These are phyloP conservation scores for Hirsutella rhossiliensis DNA, from an alignment of 2,329 filamentous ascomycete genomes.

Conservation along the genomic window DNA sequence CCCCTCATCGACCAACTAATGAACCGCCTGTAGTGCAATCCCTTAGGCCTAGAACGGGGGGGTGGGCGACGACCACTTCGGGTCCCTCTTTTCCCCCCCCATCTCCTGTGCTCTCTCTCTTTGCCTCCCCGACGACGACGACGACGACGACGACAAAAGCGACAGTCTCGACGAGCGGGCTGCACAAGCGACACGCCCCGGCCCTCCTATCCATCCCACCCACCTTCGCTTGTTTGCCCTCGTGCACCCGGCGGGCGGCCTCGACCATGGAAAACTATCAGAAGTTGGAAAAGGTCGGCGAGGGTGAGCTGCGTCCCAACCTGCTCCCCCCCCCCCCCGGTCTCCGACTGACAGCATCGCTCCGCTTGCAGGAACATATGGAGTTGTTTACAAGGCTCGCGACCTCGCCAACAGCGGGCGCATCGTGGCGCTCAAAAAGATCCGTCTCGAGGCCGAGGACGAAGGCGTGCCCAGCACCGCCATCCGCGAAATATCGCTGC, in stretches of 20 bases:
- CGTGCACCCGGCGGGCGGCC: neutral
- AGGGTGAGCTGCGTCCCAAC: constrained; percentile 48
- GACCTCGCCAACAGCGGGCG: constrained; percentile 72
- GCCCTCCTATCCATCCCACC: too few species aligned
- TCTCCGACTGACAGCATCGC: constrained; percentile 1
- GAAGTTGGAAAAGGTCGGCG: constrained; percentile 92
- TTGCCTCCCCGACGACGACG: too few species aligned
- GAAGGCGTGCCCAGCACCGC: constrained; percentile 87
- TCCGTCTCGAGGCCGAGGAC: constrained; percentile 87
- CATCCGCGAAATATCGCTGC: constrained; percentile 85
- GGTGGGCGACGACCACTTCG: too few species aligned
- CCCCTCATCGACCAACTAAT: too few species aligned
- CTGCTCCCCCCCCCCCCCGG: neutral
- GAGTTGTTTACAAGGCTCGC: constrained; percentile 88
- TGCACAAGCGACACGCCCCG: too few species aligned
- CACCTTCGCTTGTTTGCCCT: too few species aligned
- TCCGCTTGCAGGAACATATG: constrained; percentile 72
- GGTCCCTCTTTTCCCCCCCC: too few species aligned
- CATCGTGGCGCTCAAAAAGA: constrained; percentile 91
- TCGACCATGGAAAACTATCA: constrained; percentile 82
- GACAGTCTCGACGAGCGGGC: too few species aligned
- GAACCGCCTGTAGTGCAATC: too few species aligned
- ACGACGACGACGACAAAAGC: too few species aligned
- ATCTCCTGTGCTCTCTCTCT: too few species aligned
- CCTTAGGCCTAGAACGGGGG: too few species aligned